phyloP scores from a whole-genome alignment of 2,329 filamentous ascomycete species.

The Leptographium procerum region DNA sequence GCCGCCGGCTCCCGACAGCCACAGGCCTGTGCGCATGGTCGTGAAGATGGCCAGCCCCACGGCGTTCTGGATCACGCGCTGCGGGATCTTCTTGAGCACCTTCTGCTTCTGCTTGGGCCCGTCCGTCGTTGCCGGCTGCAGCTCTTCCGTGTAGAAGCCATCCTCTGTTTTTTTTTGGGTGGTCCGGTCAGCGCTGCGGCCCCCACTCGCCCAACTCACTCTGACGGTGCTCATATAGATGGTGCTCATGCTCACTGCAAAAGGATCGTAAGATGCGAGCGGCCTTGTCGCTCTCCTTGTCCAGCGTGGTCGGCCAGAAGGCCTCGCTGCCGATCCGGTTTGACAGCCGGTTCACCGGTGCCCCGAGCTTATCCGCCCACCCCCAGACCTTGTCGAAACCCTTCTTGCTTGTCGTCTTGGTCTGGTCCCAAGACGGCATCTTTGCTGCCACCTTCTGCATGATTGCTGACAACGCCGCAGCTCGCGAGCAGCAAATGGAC shows the following conservation, averaged over 20 bases:
- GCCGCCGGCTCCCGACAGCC: slow-evolving; percentile 45
- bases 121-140: slow-evolving; percentile 9
- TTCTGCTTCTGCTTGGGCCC: slow-evolving; percentile 20
- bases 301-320: slow-evolving; percentile 64
- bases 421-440: slow-evolving; percentile 38
- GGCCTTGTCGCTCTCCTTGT: slow-evolving; percentile 66
- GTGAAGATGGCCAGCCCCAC: slow-evolving; percentile 63
- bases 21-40: slow-evolving; percentile 47
- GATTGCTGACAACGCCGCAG: slow-evolving; percentile 8
- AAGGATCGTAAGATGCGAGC: slow-evolving; percentile 64
- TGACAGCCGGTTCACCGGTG: slow-evolving; percentile 12
- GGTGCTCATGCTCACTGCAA: slow-evolving; percentile 45
- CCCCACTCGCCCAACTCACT: background rate
- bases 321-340: slow-evolving; percentile 51
- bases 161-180: too few relatives aligned
- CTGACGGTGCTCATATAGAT: background rate
- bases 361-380: slow-evolving; percentile 48
- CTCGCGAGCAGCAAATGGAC: background rate
- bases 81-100: slow-evolving; percentile 43
- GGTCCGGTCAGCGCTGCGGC: too few relatives aligned
- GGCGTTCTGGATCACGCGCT: slow-evolving; percentile 51
- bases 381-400: slow-evolving; percentile 66
- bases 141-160: slow-evolving; percentile 35
- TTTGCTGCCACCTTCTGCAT: slow-evolving; percentile 25
- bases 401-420: slow-evolving; percentile 41